A percentile compares a stretch with the other conserved stretches of the same genome.
Evolutionary conservation across 163 green algal species (phyloP).

Genomic region (Scenedesmus sp.): DNA sequence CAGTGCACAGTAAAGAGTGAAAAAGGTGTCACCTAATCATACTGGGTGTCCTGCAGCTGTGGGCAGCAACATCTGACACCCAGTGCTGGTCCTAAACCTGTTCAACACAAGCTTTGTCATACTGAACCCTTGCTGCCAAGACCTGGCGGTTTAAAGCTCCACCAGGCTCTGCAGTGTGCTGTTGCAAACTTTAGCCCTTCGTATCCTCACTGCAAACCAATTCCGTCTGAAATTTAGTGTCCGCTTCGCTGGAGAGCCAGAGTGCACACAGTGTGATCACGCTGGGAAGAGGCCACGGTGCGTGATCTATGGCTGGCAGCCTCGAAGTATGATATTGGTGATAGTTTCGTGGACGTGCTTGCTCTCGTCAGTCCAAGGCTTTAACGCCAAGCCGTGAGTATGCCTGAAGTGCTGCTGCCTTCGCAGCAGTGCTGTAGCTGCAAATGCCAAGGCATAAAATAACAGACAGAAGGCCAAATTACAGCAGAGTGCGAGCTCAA

Average conservation of each 20-base stretch:
- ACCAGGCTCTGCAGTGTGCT: not conserved
- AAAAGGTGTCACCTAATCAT: too few species aligned
- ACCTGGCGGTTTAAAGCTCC: not conserved
- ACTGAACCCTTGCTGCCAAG: too few species aligned
- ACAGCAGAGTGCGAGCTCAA: too few species aligned
- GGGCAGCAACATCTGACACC: too few species aligned
- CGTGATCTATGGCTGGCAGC: not conserved
- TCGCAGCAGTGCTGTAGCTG: not conserved
- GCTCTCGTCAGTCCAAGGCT: not conserved
- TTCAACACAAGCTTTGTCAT: too few species aligned
- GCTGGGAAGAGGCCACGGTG: not conserved
- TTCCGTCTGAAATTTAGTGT: not conserved
- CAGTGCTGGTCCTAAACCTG: too few species aligned
- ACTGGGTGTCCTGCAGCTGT: too few species aligned
- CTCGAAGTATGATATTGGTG: not conserved
- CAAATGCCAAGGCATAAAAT: not conserved
- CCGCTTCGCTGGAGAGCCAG: not conserved
- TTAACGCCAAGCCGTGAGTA: conserved; percentile 34
- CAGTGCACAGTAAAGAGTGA: too few species aligned
- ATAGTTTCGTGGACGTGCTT: not conserved
- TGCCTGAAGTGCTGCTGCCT: not conserved
- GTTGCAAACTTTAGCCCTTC: too few species aligned
- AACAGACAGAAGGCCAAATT: not conserved
- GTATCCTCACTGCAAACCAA: too few species aligned
- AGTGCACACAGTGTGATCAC: not conserved